Conservation (phyloP, 768 basidiomycete species). For the Omphalotus guepiniiformis region DNA sequence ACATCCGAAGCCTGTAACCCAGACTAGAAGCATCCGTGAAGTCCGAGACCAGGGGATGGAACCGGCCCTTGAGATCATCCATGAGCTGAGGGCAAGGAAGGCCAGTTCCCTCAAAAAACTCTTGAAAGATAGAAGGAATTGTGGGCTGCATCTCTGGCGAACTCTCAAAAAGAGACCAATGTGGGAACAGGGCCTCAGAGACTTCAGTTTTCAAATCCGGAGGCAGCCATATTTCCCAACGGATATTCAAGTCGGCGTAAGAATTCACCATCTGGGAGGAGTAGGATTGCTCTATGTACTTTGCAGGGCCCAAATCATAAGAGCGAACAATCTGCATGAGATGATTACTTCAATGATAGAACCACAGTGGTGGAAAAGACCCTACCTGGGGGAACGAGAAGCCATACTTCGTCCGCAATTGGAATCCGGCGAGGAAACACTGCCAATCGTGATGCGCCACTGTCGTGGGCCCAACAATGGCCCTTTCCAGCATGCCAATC, state of each 20-base stretch:
- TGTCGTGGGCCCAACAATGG: not conserved
- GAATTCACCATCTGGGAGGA: no score
- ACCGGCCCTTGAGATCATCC: not conserved
- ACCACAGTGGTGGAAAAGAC: not conserved
- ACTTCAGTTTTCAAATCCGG: no score
- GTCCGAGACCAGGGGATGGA: not conserved
- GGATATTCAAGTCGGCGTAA: no score
- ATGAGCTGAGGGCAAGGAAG: not conserved
- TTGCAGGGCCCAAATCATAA: no score
- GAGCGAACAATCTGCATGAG: no score
- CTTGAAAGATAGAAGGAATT: not conserved
- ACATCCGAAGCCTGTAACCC: not conserved
- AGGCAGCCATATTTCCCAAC: no score
- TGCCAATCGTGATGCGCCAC: not conserved
- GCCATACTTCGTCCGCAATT: not conserved
- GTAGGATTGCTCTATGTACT: no score
- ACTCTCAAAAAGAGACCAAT: no score
- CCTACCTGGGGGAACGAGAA: not conserved
- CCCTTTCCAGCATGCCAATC: not conserved
- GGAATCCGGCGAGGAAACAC: not conserved
- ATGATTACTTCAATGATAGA: not conserved
- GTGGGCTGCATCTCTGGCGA: not conserved
- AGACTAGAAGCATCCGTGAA: not conserved
- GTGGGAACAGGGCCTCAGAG: no score
- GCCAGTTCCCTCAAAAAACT: not conserved